Evolutionary conservation across 73 alveolate genomes (phyloP), one percentile per base, ranked within the genome.

Genomic region (Stentor coeruleus): DNA sequence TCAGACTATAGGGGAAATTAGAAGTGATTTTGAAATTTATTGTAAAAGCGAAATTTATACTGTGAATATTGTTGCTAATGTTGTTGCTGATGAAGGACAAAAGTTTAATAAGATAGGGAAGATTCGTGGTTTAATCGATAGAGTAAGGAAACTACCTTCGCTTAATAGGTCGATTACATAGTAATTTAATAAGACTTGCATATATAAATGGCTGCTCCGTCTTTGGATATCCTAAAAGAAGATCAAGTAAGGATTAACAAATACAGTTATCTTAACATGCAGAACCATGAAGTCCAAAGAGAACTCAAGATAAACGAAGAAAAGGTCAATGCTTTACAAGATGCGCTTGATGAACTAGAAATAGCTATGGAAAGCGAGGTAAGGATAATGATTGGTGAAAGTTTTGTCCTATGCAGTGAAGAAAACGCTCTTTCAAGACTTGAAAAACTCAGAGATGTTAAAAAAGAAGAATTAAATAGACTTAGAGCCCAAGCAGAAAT

Each of bases 321-420:
- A 35, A 84, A 89, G 42, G 36, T 89, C 41, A 66, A 66, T 2
- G 79, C 79, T 66, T 33, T 66, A 26, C 79, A 66, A 26, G 95
- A 89, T 49, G 89, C 95, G 30, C 88, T 89, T 2, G 84, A 89
- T 58, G 95, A 89, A 58, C 90, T 91, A 4, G 87, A 81, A 59
- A 30, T 79, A 38, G 55, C 82, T 42, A 89, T 89, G 84, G 95
- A 89, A 86, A 31, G 77, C 41, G 85, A 87, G 42, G 87, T 86
- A 35, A 85, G 88, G 74, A 79, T 89, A 3, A 20, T 86, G 76
- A 55, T 89, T 33, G 95, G 95, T 58, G 95, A 89, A 74, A 81
- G 84, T 35, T 81, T 89, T 76, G 39, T 89, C 3, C 90, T 84
- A 39, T 84, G 82, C 3, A 91, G 84, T 40, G 95, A 89, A 82